Conservation (phyloP, 192 early-diverging fungal species). For the Backusella westeae region DNA sequence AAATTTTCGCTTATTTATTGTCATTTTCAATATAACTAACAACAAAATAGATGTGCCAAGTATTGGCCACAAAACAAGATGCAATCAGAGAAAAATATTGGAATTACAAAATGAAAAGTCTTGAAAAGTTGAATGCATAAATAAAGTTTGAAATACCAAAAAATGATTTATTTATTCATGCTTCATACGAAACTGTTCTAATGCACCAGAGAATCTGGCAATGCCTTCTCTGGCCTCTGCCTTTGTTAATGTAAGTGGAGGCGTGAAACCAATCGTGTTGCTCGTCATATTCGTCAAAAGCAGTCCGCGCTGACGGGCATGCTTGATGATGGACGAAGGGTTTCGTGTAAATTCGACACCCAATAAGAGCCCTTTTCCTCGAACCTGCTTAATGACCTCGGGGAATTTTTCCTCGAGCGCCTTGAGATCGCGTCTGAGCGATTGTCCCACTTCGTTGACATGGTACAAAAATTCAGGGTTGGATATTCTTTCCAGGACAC, state of each 20-base stretch:
- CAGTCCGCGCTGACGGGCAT: constrained; percentile 69
- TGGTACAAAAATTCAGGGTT: constrained; percentile 68
- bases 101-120: constrained; percentile 47
- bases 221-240: constrained; percentile 71
- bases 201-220: neutral
- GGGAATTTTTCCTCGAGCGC: constrained; percentile 37
- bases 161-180: neutral
- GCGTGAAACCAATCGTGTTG: constrained; percentile 86
- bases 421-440: constrained; percentile 52
- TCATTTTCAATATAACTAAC: neutral
- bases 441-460: constrained; percentile 60
- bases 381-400: constrained; percentile 65
- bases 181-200: neutral
- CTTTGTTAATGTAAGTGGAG: constrained; percentile 77
- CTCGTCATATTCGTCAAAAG: constrained; percentile 71
- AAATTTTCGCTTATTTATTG: neutral
- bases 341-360: constrained; percentile 75
- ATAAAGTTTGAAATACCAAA: neutral
- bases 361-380: constrained; percentile 81
- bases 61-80: constrained; percentile 58
- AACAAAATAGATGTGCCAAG: constrained; percentile 42
- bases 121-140: constrained; percentile 11
- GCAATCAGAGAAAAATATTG: constrained; percentile 67
- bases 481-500: constrained; percentile 67
- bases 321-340: constrained; percentile 59